phyloP scores from a whole-genome alignment of 164 flowering plant species.

The Stephania cephalantha region DNA sequence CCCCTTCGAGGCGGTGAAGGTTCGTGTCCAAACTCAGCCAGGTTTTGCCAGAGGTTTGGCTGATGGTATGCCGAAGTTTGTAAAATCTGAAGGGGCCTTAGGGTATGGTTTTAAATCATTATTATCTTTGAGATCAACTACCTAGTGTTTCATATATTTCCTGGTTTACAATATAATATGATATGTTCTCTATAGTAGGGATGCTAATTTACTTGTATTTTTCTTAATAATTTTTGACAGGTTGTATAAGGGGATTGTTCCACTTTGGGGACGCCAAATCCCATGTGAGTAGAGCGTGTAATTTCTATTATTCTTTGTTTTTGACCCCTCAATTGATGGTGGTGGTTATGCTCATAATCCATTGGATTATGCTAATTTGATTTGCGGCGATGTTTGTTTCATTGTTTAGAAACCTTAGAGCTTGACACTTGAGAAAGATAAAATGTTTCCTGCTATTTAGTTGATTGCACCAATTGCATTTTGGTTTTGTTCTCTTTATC shows the following conservation, averaged over 20 bases:
- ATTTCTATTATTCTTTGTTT: not conserved
- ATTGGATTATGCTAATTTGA: not conserved
- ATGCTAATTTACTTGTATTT: conserved; percentile 1
- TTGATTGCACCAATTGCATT: not conserved
- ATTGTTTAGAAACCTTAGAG: not conserved
- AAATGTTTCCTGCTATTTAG: not conserved
- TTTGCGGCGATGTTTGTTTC: not conserved
- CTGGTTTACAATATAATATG: not conserved
- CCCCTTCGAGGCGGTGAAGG: conserved; percentile 84
- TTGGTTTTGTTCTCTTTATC: not conserved
- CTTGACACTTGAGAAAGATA: too few species aligned
- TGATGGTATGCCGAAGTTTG: conserved; percentile 76
- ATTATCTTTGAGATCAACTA: not conserved
- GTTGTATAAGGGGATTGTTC: conserved; percentile 76
- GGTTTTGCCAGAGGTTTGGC: conserved; percentile 73
- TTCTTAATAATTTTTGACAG: conserved; percentile 26
- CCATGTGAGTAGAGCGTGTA: conserved; percentile 47
- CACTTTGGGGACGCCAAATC: conserved; percentile 83
- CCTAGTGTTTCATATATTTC: too few species aligned
- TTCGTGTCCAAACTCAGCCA: conserved; percentile 79
- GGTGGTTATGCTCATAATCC: not conserved
- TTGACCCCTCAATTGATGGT: not conserved
- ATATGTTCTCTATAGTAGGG: not conserved
- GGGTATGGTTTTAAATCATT: conserved; percentile 38
- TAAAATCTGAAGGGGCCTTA: conserved; percentile 54